A percentile compares a stretch with the other conserved stretches of the same genome.
These are phyloP conservation scores for Ceratocystiopsis brevicomis DNA, from an alignment of 2,329 filamentous ascomycete genomes.

Conservation along the genomic window DNA sequence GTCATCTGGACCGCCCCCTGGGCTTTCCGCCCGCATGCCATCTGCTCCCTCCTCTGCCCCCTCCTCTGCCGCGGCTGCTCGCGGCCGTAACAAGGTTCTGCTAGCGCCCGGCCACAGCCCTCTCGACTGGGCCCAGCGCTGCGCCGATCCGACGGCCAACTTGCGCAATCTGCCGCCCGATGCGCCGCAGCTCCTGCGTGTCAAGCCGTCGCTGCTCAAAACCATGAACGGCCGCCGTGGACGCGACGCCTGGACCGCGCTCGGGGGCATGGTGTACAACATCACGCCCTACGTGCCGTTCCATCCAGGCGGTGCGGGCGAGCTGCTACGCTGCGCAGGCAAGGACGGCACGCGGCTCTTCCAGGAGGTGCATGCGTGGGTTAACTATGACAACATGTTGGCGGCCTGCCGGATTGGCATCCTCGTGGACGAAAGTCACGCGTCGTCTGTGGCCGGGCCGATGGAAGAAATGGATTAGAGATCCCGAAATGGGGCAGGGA, in stretches of 20 bases:
- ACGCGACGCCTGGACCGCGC: slow-evolving; percentile 74
- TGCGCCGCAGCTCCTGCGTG: slow-evolving; percentile 44
- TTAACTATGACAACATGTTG: slow-evolving; percentile 55
- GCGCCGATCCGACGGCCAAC: slow-evolving; percentile 39
- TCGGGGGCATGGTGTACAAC: slow-evolving; percentile 86
- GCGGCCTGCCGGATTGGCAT: slow-evolving; percentile 43
- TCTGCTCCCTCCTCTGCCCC: slow-evolving; percentile 27
- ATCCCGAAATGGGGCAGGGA: neutral
- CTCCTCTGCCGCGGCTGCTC: slow-evolving; percentile 33
- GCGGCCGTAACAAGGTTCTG: slow-evolving; percentile 42
- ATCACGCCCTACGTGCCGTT: slow-evolving; percentile 76
- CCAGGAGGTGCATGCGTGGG: slow-evolving; percentile 50
- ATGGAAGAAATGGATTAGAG: slow-evolving; percentile 44
- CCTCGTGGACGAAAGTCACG: slow-evolving; percentile 35
- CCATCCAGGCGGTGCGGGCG: slow-evolving; percentile 70
- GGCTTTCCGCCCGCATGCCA: slow-evolving; percentile 13
- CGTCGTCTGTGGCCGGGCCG: slow-evolving; percentile 15
- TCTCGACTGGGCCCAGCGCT: slow-evolving; percentile 82
- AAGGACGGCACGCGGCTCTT: slow-evolving; percentile 45
- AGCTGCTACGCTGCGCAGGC: slow-evolving; percentile 45
- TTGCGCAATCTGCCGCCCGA: slow-evolving; percentile 41
- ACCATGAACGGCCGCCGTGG: slow-evolving; percentile 65
- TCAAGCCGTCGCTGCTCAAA: slow-evolving; percentile 67
- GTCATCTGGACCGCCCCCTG: slow-evolving; percentile 25
- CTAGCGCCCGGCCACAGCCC: slow-evolving; percentile 85